Conservation (phyloP, 2,329 filamentous ascomycete genomes). For the Aureobasidium melanogenum region DNA sequence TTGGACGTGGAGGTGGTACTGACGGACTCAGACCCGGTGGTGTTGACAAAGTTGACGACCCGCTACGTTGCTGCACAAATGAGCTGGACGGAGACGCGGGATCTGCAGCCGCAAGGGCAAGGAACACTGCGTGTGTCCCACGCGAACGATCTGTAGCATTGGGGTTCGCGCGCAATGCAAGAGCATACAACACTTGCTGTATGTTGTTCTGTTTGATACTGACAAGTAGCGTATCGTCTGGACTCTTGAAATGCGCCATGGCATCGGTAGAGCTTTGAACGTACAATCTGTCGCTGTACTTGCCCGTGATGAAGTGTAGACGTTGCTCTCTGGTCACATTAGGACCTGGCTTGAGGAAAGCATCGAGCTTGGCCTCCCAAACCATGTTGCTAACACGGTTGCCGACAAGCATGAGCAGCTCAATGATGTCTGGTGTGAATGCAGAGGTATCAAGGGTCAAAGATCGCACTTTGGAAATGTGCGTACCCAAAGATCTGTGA, state of each 20-base stretch:
- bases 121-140: conserved; percentile 78
- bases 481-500: conserved; percentile 88
- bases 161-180: conserved; percentile 78
- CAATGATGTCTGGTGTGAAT: conserved; percentile 94
- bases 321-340: conserved; percentile 81
- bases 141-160: conserved; percentile 80
- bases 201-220: conserved; percentile 96
- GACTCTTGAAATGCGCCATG: conserved; percentile 63
- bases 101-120: conserved; percentile 87
- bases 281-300: conserved; percentile 79
- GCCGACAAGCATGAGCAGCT: conserved; percentile 81
- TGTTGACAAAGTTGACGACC: conserved; percentile 25
- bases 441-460: conserved; percentile 91
- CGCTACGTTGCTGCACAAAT: conserved; percentile 23
- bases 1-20: conserved; percentile 21
- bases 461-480: conserved; percentile 95
- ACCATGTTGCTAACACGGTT: conserved; percentile 95
- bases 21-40: conserved; percentile 35
- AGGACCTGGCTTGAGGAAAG: conserved; percentile 60
- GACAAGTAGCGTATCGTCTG: conserved; percentile 82
- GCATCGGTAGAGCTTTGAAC: conserved; percentile 59
- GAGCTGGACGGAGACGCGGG: conserved; percentile 59
- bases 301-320: conserved; percentile 87
- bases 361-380: conserved; percentile 82
- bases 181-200: conserved; percentile 80